Percentiles rank a stretch among this genome's conserved stretches.
phyloP scores from a whole-genome alignment of 1,284 basidiomycete genomes.

The Fomitopsis palustris region DNA sequence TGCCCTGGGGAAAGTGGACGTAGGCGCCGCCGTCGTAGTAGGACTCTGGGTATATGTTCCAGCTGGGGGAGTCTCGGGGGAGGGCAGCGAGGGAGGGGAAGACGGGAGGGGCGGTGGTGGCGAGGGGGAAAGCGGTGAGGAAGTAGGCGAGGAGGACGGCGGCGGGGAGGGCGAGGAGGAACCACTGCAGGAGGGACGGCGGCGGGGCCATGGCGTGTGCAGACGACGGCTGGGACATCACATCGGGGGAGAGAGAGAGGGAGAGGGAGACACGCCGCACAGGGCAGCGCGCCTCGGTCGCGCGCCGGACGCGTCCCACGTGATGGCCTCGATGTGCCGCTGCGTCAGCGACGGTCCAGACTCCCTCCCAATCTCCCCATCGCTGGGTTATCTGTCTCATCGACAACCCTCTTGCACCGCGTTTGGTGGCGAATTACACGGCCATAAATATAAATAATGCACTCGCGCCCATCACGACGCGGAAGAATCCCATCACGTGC shows the following conservation, averaged over 20 bases:
- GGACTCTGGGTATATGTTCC: conserved; percentile 68
- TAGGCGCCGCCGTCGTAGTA: conserved; percentile 66
- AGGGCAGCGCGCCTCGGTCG: background rate
- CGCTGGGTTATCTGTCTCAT: no score
- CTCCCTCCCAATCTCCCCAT: background rate
- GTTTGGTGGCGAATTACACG: no score
- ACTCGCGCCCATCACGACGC: background rate
- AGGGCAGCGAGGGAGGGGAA: conserved; percentile 59
- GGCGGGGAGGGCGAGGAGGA: conserved; percentile 55
- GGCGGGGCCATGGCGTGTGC: background rate
- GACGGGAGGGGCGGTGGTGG: conserved; percentile 44
- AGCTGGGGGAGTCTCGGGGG: conserved; percentile 47
- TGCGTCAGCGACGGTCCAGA: background rate
- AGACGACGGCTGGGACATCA: background rate
- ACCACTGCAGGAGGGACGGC: conserved; percentile 38
- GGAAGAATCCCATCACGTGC: conserved; percentile 3
- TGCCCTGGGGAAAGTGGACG: conserved; percentile 57
- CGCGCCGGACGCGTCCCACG: background rate
- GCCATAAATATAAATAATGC: no score
- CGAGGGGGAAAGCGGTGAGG: conserved; percentile 58
- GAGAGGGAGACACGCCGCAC: no score
- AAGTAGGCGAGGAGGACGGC: conserved; percentile 57
- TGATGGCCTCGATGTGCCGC: background rate
- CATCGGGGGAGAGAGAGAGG: background rate
- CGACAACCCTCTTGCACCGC: no score